Base-by-base conservation (phyloP, 208 protist species). In the Kentomonas sorsogonicus region DNA sequence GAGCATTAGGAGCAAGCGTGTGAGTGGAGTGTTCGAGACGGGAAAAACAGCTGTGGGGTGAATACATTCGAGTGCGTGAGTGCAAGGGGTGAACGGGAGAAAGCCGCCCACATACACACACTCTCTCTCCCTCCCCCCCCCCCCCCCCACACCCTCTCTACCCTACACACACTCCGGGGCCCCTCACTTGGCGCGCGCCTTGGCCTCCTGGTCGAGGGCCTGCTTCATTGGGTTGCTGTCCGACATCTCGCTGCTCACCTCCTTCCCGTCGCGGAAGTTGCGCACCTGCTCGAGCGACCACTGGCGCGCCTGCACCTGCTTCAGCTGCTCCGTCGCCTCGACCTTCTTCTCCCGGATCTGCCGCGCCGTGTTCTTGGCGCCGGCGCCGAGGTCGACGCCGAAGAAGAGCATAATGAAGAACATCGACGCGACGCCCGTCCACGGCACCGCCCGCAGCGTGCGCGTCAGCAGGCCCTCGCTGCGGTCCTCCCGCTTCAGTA, bases 331-430 rank as follows among this genome's bases (percentile, higher is more conserved):
- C 3, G 67, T 74, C 33, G 85, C 85, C 36, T 79, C 74, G 20
- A 86, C 66, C 69, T 92, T 92, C 69, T 86, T 83, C 55, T 92
- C 85, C 34, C 69, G 56, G 6, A 92, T 80, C 53, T 82, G 73
- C 34, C 34, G 38, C 31, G 85, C 77, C 1, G 85, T 92, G 46
- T 89, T 73, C 53, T 86, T 89, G 40, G 89, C 82, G 34, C 85
- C 80, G 2, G 81, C 81, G 7, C 77, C 79, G 16, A 92, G 68
- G 65, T 92, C 85, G 5, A 92, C 71, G 10, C 85, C 85, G 50
- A 92, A 92, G 60, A 92, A 92, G 34, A 92, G 47, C 78, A 89
- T 87, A 46, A 89, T 65, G 60, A 92, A 89, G 64, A 86, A 59
- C 53, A 92, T 82, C 81, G 89, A 83, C 13, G 79, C 54, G 41